These are phyloP conservation scores for Neurospora sp. DNA, from an alignment of 2,329 filamentous ascomycete genomes.

Conservation along the genomic window DNA sequence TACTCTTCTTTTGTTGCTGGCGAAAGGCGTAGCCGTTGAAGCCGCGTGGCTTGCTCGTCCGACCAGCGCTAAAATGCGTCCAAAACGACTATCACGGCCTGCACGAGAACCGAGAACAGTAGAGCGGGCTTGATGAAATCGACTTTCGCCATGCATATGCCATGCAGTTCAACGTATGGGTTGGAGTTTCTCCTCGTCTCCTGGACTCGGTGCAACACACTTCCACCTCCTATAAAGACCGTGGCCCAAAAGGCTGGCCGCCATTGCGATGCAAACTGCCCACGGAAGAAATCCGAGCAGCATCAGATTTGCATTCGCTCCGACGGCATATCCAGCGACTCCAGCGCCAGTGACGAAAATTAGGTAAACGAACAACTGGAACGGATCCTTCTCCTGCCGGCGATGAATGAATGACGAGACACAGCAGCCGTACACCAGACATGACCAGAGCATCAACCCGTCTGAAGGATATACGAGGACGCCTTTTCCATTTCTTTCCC, in stretches of 20 bases:
- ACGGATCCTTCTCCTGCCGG: slow-evolving; percentile 21
- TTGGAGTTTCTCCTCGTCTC: slow-evolving; percentile 12
- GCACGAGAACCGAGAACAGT: background rate
- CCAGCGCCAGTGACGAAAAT: slow-evolving; percentile 16
- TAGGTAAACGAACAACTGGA: slow-evolving; percentile 23
- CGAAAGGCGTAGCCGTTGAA: background rate
- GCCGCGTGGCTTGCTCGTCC: background rate
- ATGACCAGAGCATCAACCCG: slow-evolving; percentile 23
- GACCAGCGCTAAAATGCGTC: background rate
- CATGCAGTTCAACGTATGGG: slow-evolving; percentile 6
- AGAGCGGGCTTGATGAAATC: background rate
- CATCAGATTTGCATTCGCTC: slow-evolving; percentile 21
- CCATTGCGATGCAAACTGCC: slow-evolving; percentile 27
- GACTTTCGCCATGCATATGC: background rate
- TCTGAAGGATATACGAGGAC: slow-evolving; percentile 18
- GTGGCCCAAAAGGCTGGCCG: slow-evolving; percentile 21
- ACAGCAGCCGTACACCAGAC: slow-evolving; percentile 25
- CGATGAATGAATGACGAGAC: slow-evolving; percentile 27
- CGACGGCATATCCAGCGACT: slow-evolving; percentile 17
- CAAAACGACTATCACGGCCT: background rate
- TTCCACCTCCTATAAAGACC: slow-evolving; percentile 8
- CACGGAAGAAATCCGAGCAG: slow-evolving; percentile 26
- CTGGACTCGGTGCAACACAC: background rate
- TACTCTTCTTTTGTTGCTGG: background rate
- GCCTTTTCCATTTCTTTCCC: background rate